Percentiles rank a stretch among this genome's conserved stretches.
Conservation (phyloP, 2,329 filamentous ascomycete species). For the Penicillium nordicum region DNA sequence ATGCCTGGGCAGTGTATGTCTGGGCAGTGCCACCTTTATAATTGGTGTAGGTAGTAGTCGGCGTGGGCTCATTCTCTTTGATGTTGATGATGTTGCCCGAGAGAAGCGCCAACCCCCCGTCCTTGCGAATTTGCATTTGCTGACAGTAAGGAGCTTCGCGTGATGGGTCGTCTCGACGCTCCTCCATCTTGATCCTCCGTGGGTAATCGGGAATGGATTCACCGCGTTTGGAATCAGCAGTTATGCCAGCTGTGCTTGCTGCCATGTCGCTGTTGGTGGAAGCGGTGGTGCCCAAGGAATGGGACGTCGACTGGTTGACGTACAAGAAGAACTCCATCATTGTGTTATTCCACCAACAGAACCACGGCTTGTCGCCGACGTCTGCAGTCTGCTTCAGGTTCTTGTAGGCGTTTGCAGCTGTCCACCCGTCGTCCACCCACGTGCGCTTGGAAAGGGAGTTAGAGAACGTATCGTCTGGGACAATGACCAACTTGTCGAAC, state of each 20-base stretch:
- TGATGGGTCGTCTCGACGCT: constrained; percentile 52
- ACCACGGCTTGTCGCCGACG: constrained; percentile 63
- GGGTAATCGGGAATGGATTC: constrained; percentile 42
- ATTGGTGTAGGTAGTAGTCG: constrained; percentile 33
- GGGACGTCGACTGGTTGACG: constrained; percentile 50
- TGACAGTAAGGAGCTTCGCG: constrained; percentile 58
- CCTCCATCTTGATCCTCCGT: constrained; percentile 63
- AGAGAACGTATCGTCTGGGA: constrained; percentile 39
- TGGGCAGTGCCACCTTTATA: constrained; percentile 24
- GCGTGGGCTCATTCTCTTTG: constrained; percentile 35
- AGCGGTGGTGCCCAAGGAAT: constrained; percentile 21
- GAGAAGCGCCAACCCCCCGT: constrained; percentile 43
- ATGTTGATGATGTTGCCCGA: constrained; percentile 31
- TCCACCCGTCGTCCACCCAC: constrained; percentile 21
- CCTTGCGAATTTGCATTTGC: constrained; percentile 58
- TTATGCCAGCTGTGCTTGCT: constrained; percentile 19
- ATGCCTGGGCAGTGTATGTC: constrained; percentile 37
- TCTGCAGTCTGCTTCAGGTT: constrained; percentile 43
- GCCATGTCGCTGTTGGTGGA: constrained; percentile 15
- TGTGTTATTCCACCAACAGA: constrained; percentile 67
- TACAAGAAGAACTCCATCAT: constrained; percentile 67
- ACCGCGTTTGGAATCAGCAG: constrained; percentile 12
- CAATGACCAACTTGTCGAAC: constrained; percentile 64
- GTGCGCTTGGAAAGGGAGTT: constrained; percentile 30
- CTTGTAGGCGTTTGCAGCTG: constrained; percentile 17